Conservation (phyloP, 345 rosid species). For the Crucihimalaya himalaica region DNA sequence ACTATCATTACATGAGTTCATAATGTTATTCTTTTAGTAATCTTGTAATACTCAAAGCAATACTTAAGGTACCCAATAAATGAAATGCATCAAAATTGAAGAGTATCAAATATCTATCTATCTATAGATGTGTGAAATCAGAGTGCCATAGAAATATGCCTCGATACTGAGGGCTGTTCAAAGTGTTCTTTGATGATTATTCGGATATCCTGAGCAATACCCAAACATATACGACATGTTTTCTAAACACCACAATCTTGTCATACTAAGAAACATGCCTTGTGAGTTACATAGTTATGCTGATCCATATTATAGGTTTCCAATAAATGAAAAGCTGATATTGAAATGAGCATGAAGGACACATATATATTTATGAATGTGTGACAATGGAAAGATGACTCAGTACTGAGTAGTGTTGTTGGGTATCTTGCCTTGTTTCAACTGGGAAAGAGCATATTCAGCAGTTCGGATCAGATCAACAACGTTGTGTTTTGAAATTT, state of each 20-base stretch:
- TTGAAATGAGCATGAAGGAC: not conserved
- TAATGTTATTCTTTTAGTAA: not conserved
- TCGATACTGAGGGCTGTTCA: not conserved
- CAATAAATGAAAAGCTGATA: not conserved
- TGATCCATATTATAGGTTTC: too few relatives aligned
- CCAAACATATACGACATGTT: not conserved
- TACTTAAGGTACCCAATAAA: not conserved
- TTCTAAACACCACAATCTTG: not conserved
- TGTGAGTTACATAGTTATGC: not conserved
- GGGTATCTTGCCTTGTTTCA: slow-evolving; percentile 59
- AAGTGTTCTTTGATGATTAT: not conserved
- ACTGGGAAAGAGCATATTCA: slow-evolving; percentile 52
- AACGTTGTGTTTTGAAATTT: slow-evolving; percentile 54
- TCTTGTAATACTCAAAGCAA: not conserved
- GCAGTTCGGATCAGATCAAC: slow-evolving; percentile 55
- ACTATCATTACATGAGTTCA: not conserved
- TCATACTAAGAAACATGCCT: not conserved
- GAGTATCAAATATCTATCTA: not conserved
- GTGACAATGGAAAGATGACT: not conserved
- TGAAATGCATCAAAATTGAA: not conserved
- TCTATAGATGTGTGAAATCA: too few relatives aligned
- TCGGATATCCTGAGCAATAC: not conserved
- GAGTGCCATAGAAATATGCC: too few relatives aligned
- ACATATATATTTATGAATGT: not conserved
- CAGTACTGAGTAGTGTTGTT: slow-evolving; percentile 42